These are phyloP conservation scores for Puccinia polysora DNA, from an alignment of 1,284 basidiomycete species.

Conservation along the genomic window DNA sequence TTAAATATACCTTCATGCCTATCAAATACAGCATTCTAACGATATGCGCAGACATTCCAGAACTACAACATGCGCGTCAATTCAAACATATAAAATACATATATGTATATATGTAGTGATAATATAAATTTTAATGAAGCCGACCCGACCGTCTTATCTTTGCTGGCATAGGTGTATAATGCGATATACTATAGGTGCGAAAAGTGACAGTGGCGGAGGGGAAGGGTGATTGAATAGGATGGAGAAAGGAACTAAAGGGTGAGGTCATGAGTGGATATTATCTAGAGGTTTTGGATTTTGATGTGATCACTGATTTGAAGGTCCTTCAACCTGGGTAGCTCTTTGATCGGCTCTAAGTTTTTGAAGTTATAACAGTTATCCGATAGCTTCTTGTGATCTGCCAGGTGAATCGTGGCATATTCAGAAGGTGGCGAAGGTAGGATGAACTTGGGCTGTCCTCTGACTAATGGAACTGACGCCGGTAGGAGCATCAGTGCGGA, in stretches of 20 bases:
- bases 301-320: slow-evolving; percentile 6
- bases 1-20: too few relatives aligned
- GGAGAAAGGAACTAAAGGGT: background rate
- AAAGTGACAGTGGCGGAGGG: too few relatives aligned
- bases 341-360: slow-evolving; percentile 20
- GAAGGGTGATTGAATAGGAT: too few relatives aligned
- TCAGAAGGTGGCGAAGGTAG: slow-evolving; percentile 36
- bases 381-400: slow-evolving; percentile 24
- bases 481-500: slow-evolving; percentile 28
- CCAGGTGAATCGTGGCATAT: slow-evolving; percentile 34
- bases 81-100: too few relatives aligned
- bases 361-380: slow-evolving; percentile 3
- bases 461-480: slow-evolving; percentile 16
- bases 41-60: too few relatives aligned
- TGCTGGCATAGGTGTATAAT: too few relatives aligned
- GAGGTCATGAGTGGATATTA: background rate
- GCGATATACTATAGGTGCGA: too few relatives aligned
- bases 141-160: too few relatives aligned
- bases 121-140: too few relatives aligned
- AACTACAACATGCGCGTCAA: too few relatives aligned
- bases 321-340: slow-evolving; percentile 28
- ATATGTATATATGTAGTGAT: too few relatives aligned
- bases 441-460: slow-evolving; percentile 35
- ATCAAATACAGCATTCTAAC: too few relatives aligned
- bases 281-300: background rate